Conservation (phyloP, 192 early-diverging fungal species). For the Coemansia erecta region DNA sequence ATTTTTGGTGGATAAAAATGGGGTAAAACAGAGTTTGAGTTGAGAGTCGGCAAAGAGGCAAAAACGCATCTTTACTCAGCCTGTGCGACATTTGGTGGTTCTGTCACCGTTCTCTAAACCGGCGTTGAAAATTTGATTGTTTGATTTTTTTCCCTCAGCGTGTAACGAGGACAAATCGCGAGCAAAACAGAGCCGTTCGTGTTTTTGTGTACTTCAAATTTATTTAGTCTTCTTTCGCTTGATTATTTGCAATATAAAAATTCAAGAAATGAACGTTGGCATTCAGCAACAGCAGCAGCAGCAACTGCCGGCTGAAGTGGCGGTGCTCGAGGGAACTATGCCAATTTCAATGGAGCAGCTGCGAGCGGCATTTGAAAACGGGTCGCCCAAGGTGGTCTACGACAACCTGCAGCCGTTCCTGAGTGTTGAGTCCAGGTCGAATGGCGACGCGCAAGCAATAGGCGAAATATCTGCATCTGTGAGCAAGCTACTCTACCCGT, state of each 20-base stretch:
- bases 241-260: neutral
- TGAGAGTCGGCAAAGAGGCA: too few species aligned
- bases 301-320: constrained; percentile 1
- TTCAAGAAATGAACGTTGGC: constrained; percentile 1
- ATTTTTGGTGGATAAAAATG: too few species aligned
- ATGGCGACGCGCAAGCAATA: constrained; percentile 29
- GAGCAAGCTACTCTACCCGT: constrained; percentile 27
- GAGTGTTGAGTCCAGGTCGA: constrained; percentile 26
- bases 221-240: too few species aligned
- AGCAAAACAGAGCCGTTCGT: too few species aligned
- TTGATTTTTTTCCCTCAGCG: neutral
- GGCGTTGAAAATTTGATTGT: neutral
- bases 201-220: too few species aligned
- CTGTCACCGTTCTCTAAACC: neutral
- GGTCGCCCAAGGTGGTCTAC: constrained; percentile 27
- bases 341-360: constrained; percentile 36
- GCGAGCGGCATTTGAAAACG: constrained; percentile 31
- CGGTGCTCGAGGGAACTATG: neutral
- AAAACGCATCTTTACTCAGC: too few species aligned
- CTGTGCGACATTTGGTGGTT: neutral
- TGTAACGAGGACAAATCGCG: too few species aligned
- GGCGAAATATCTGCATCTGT: constrained; percentile 30
- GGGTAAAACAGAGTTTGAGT: too few species aligned
- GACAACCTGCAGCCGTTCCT: constrained; percentile 32
- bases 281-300: constrained; percentile 1